phyloP scores from a whole-genome alignment of 768 basidiomycete genomes.

The Podaxis pistillaris region DNA sequence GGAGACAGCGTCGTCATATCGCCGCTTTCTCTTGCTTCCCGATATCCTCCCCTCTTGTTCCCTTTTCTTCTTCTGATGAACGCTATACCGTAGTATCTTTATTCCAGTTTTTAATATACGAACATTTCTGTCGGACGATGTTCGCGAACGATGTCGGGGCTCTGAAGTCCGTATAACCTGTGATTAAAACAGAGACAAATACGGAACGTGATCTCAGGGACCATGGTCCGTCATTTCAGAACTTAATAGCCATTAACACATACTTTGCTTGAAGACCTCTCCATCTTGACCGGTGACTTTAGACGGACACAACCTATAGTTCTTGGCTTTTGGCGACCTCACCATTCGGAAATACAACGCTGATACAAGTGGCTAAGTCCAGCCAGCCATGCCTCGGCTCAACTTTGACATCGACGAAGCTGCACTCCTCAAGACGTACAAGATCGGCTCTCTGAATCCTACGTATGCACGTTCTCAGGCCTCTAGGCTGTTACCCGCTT shows the following conservation, averaged over 20 bases:
- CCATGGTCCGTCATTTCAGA: background rate
- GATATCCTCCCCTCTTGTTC: background rate
- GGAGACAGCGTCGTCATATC: background rate
- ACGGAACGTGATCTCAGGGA: background rate
- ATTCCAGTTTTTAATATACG: background rate
- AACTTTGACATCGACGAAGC: conserved; percentile 79
- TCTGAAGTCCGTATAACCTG: background rate
- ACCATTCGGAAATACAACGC: background rate
- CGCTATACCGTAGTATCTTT: background rate
- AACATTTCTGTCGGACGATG: background rate
- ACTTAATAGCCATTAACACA: background rate
- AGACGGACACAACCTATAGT: too few species aligned
- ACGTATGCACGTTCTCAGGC: conserved; percentile 43
- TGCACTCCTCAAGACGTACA: conserved; percentile 83
- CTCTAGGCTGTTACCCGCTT: background rate
- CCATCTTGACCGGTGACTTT: background rate
- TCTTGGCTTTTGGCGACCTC: background rate
- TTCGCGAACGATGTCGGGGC: background rate
- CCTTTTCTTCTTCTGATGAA: background rate
- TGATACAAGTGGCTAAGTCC: background rate
- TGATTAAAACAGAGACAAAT: background rate
- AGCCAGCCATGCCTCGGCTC: conserved; percentile 50
- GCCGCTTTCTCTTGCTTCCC: background rate
- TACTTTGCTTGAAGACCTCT: background rate
- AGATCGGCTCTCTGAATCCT: conserved; percentile 74